Percentiles rank a stretch among this genome's conserved stretches.
These are phyloP conservation scores for Houttuynia cordata DNA, from an alignment of 164 flowering plant species.

Conservation along the genomic window DNA sequence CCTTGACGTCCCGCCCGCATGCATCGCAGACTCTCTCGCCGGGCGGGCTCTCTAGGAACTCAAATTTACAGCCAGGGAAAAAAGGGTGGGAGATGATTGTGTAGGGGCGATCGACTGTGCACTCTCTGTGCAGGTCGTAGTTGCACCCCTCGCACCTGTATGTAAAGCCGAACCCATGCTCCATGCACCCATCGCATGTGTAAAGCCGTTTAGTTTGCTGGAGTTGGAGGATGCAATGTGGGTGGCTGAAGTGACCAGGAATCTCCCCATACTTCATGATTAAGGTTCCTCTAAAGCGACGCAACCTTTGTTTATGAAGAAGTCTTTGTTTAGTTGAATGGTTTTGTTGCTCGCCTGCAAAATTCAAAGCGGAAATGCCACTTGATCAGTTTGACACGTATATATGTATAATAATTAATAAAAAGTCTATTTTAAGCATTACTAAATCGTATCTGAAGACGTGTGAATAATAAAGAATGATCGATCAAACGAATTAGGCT, in stretches of 20 bases:
- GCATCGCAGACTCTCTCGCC: not conserved
- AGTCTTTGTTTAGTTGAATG: too few species aligned
- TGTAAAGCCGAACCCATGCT: not conserved
- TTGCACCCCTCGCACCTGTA: not conserved
- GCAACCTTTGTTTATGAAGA: too few species aligned
- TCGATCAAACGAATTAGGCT: too few species aligned
- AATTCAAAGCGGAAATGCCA: too few species aligned
- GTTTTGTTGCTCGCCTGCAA: too few species aligned
- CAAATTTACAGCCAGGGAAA: not conserved
- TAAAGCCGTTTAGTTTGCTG: not conserved
- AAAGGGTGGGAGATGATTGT: not conserved
- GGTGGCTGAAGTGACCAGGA: not conserved
- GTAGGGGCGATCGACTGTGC: not conserved
- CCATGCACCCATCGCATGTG: not conserved
- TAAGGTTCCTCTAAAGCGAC: too few species aligned
- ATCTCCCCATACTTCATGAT: not conserved
- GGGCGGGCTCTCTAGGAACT: not conserved
- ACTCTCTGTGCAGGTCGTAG: conserved; percentile 1
- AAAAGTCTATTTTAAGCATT: too few species aligned
- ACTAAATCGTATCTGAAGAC: too few species aligned
- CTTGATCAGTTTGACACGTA: too few species aligned
- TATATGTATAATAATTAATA: too few species aligned
- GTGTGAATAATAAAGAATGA: too few species aligned
- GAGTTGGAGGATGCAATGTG: not conserved
- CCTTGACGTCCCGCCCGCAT: not conserved